phyloP scores from a whole-genome alignment of 768 basidiomycete genomes.

The Serendipita sp. region DNA sequence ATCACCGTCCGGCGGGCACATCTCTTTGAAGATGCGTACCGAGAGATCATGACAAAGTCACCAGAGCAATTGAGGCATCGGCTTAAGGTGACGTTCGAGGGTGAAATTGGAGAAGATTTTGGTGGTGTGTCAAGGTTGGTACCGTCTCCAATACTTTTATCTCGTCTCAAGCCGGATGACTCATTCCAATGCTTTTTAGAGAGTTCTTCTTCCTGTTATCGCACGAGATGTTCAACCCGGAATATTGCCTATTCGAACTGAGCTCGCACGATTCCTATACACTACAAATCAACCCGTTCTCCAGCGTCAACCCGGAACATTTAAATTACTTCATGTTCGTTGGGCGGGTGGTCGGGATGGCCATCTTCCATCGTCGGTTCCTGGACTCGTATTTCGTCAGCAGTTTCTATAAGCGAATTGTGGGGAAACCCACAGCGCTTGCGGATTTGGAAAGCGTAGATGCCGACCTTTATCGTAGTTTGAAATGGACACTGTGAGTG shows the following conservation, averaged over 20 bases:
- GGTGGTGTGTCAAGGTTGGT: slow-evolving; percentile 27
- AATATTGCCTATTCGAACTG: slow-evolving; percentile 35
- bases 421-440: slow-evolving; percentile 42
- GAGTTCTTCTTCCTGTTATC: slow-evolving; percentile 35
- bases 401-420: slow-evolving; percentile 66
- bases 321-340: slow-evolving; percentile 34
- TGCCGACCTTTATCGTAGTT: slow-evolving; percentile 48
- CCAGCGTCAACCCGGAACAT: slow-evolving; percentile 31
- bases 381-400: slow-evolving; percentile 66
- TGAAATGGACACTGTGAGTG: slow-evolving; percentile 61
- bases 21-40: slow-evolving; percentile 31
- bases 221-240: slow-evolving; percentile 33
- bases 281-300: slow-evolving; percentile 30
- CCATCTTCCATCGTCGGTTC: slow-evolving; percentile 63
- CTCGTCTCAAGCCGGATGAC: too few species aligned
- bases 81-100: slow-evolving; percentile 31
- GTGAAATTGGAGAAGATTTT: slow-evolving; percentile 31
- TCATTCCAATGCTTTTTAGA: slow-evolving; percentile 11
- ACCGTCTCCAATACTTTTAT: neutral
- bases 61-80: slow-evolving; percentile 32
- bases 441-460: slow-evolving; percentile 56
- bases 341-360: slow-evolving; percentile 44
- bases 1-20: slow-evolving; percentile 29
- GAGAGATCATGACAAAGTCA: slow-evolving; percentile 31
- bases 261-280: slow-evolving; percentile 34